A percentile compares a stretch with the other conserved stretches of the same genome.
phyloP scores from a whole-genome alignment of 2,329 filamentous ascomycete species.

The Podosphaera aphanis region DNA sequence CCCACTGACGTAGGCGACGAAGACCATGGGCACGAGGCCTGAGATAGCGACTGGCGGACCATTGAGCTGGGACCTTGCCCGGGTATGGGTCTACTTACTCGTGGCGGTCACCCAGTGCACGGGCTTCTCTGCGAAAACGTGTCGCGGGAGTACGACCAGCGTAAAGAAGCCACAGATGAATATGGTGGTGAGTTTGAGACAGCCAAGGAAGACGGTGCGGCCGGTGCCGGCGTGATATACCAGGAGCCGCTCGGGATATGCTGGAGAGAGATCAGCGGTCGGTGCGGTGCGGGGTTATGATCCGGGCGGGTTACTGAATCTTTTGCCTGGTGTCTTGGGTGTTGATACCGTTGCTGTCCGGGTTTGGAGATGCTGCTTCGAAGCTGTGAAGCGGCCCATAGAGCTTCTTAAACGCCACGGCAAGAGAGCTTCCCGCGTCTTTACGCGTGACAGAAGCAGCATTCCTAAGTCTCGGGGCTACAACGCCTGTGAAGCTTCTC shows the following conservation, averaged over 20 bases:
- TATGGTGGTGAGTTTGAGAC: conserved; percentile 47
- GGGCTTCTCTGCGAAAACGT: conserved; percentile 10
- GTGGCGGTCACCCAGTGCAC: conserved; percentile 11
- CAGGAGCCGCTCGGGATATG: conserved; percentile 34
- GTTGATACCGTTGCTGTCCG: no score
- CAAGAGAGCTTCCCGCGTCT: no score
- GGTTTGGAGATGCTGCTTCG: no score
- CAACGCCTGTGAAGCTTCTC: no score
- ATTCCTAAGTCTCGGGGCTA: no score
- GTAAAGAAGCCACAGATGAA: conserved; percentile 44
- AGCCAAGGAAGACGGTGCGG: conserved; percentile 42
- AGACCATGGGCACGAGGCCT: conserved; percentile 39
- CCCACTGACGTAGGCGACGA: conserved; percentile 38
- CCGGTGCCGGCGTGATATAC: conserved; percentile 55
- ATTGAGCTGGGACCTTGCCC: not conserved
- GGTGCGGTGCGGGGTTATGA: not conserved
- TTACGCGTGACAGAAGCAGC: no score
- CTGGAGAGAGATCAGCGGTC: conserved; percentile 13
- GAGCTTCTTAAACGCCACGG: no score
- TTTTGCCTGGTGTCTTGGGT: no score
- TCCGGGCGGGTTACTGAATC: no score
- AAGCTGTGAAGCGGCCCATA: no score
- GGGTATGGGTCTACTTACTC: conserved; percentile 5
- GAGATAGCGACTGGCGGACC: conserved; percentile 15
- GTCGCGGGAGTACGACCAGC: conserved; percentile 30